Conservation (phyloP, 208 protist genomes). For the Crithidia sp. region DNA sequence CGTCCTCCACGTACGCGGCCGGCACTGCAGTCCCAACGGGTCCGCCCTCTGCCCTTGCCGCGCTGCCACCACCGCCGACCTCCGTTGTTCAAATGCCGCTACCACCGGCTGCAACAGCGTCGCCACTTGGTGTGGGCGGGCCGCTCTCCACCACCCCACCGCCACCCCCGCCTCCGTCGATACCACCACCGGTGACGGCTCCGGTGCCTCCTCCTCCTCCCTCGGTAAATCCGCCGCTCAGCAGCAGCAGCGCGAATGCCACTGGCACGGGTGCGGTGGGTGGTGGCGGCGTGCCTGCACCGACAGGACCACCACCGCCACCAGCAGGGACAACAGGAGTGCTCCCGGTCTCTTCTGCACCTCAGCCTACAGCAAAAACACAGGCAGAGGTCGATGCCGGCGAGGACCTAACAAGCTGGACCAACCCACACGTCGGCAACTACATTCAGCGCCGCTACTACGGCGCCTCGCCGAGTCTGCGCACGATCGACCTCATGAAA, state of each 20-base stretch:
- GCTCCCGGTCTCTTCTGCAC: too few relatives aligned
- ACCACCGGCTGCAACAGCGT: conserved; percentile 15
- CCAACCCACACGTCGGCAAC: conserved; percentile 86
- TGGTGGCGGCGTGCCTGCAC: not conserved
- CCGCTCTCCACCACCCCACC: conserved; percentile 24
- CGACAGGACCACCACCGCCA: not conserved
- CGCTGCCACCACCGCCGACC: conserved; percentile 11
- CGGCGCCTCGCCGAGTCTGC: conserved; percentile 81
- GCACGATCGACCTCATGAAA: conserved; percentile 70
- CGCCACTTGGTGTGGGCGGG: conserved; percentile 34
- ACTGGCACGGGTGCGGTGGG: too few relatives aligned
- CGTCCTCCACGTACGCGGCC: not conserved
- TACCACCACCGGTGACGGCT: not conserved
- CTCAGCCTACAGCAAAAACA: not conserved
- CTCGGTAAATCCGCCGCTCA: too few relatives aligned
- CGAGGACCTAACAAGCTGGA: conserved; percentile 54
- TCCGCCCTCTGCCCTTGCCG: conserved; percentile 4
- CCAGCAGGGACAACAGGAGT: not conserved
- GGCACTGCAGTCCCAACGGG: not conserved
- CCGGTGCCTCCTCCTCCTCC: too few relatives aligned
- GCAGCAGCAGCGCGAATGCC: too few relatives aligned
- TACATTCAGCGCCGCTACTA: conserved; percentile 91
- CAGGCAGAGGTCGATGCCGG: not conserved
- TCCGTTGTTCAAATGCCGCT: not conserved
- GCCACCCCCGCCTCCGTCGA: not conserved